Evolutionary conservation across 2,329 filamentous ascomycete genomes (phyloP).

Genomic region (Byssoonygena ceratinophila): DNA sequence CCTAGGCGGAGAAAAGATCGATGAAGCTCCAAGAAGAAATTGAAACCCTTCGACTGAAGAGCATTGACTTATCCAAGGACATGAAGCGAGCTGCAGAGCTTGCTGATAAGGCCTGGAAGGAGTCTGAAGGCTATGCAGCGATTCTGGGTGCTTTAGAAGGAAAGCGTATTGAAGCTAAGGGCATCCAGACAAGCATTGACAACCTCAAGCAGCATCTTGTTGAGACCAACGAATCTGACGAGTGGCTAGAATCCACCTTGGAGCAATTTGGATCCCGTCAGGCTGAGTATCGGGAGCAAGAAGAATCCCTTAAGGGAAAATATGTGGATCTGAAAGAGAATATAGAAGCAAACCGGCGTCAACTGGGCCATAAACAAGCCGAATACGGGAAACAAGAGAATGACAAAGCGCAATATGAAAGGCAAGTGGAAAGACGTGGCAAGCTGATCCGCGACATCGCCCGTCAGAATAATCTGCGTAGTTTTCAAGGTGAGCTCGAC

Average conservation of each 20-base stretch:
- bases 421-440: slow-evolving; percentile 61
- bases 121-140: slow-evolving; percentile 61
- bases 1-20: slow-evolving; percentile 51
- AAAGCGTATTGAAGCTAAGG: slow-evolving; percentile 63
- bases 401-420: slow-evolving; percentile 76
- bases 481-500: slow-evolving; percentile 68
- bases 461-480: slow-evolving; percentile 64
- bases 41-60: slow-evolving; percentile 48
- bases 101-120: slow-evolving; percentile 57
- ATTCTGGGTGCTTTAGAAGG: slow-evolving; percentile 65
- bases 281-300: slow-evolving; percentile 52
- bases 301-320: slow-evolving; percentile 50
- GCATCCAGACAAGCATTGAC: slow-evolving; percentile 58
- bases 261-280: slow-evolving; percentile 70
- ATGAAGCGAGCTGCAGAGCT: slow-evolving; percentile 38
- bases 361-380: slow-evolving; percentile 33
- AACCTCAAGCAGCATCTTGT: slow-evolving; percentile 63
- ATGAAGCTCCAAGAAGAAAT: slow-evolving; percentile 54
- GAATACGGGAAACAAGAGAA: slow-evolving; percentile 64
- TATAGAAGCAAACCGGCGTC: slow-evolving; percentile 39
- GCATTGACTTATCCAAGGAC: slow-evolving; percentile 46
- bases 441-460: slow-evolving; percentile 70
- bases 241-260: slow-evolving; percentile 59
- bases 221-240: slow-evolving; percentile 67
- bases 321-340: slow-evolving; percentile 53